These are phyloP conservation scores for Rhodotorula sp. DNA, from an alignment of 1,284 basidiomycete species.

Conservation along the genomic window DNA sequence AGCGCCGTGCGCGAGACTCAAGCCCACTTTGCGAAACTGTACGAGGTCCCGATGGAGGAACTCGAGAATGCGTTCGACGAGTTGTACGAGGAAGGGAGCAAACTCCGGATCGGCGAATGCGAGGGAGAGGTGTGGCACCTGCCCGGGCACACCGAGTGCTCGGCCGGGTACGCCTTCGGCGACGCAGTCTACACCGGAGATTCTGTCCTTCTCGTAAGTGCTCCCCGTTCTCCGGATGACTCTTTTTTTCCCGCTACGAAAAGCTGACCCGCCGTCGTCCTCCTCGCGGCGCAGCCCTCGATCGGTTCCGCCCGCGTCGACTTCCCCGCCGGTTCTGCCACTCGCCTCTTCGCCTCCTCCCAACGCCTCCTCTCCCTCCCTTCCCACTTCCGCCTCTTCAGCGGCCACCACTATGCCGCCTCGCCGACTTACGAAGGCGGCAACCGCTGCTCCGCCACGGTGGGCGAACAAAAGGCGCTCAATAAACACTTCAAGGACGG, in stretches of 20 bases:
- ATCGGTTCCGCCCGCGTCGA: slow-evolving; percentile 46
- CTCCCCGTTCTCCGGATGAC: background rate
- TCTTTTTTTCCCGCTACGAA: background rate
- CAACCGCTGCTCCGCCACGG: slow-evolving; percentile 44
- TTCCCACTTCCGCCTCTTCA: slow-evolving; percentile 41
- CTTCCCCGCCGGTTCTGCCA: slow-evolving; percentile 45
- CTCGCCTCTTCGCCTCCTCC: slow-evolving; percentile 38
- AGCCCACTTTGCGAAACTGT: slow-evolving; percentile 36
- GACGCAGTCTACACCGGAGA: slow-evolving; percentile 45
- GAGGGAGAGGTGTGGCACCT: slow-evolving; percentile 38
- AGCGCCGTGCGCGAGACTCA: slow-evolving; percentile 38
- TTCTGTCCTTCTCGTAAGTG: slow-evolving; percentile 42
- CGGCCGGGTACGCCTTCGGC: slow-evolving; percentile 31
- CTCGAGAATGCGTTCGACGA: slow-evolving; percentile 43
- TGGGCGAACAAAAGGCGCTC: slow-evolving; percentile 39
- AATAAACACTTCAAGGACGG: slow-evolving; percentile 44
- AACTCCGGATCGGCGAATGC: slow-evolving; percentile 37
- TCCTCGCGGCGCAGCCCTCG: slow-evolving; percentile 29
- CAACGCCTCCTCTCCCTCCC: slow-evolving; percentile 43
- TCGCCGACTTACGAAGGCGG: slow-evolving; percentile 10
- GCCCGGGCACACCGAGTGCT: slow-evolving; percentile 45
- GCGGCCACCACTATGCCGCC: slow-evolving; percentile 42
- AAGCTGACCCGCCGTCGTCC: too few species aligned
- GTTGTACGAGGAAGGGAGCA: slow-evolving; percentile 42
- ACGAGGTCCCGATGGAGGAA: slow-evolving; percentile 32